These are phyloP conservation scores for Setaria viridis DNA, from an alignment of 202 grass and related monocot genomes.

Conservation along the genomic window DNA sequence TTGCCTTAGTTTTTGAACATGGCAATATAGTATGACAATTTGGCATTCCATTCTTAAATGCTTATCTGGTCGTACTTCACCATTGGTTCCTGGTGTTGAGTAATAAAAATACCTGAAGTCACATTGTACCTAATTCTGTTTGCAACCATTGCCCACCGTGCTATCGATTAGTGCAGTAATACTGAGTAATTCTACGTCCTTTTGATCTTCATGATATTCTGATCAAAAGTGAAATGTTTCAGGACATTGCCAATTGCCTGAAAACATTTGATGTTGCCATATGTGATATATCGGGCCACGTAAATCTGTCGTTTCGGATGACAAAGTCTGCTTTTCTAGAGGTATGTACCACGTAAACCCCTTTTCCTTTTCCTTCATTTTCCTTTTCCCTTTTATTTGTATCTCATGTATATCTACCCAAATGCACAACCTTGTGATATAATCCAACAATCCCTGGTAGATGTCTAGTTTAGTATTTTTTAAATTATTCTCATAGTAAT, in stretches of 20 bases:
- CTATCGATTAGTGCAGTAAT: not conserved
- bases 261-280: slow-evolving; percentile 70
- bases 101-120: slow-evolving; percentile 21
- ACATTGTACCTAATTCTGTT: slow-evolving; percentile 9
- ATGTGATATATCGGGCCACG: slow-evolving; percentile 72
- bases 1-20: slow-evolving; percentile 28
- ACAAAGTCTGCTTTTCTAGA: slow-evolving; percentile 73
- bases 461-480: slow-evolving; percentile 7
- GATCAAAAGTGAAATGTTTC: slow-evolving; percentile 41
- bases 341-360: slow-evolving; percentile 54
- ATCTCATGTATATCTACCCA: slow-evolving; percentile 14
- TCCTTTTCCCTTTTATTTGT: not conserved
- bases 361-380: not conserved
- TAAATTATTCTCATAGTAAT: not conserved
- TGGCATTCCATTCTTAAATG: slow-evolving; percentile 26
- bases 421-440: slow-evolving; percentile 11
- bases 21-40: not conserved
- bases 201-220: slow-evolving; percentile 33
- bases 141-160: not conserved
- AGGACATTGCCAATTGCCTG: slow-evolving; percentile 73
- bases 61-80: slow-evolving; percentile 28
- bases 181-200: not conserved
- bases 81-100: not conserved
- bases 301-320: slow-evolving; percentile 84
- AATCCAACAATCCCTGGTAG: slow-evolving; percentile 10